phyloP scores from a whole-genome alignment of 768 basidiomycete genomes.

The Suillus subluteus region DNA sequence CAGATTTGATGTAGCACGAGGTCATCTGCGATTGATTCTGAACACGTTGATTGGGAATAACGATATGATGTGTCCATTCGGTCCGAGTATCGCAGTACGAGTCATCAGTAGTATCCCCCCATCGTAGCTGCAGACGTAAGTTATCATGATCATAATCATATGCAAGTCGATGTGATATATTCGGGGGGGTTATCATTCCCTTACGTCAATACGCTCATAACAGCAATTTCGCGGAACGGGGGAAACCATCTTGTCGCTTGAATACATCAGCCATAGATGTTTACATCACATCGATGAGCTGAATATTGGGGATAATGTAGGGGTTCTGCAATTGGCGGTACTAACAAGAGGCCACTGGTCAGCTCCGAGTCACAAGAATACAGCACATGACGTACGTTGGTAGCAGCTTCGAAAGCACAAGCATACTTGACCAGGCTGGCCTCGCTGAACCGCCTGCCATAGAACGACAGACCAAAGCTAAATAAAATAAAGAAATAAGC shows the following conservation, averaged over 20 bases:
- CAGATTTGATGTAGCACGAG: neutral
- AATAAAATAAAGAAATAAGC: neutral
- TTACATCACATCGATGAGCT: constrained; percentile 7
- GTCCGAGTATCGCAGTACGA: neutral
- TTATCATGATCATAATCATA: neutral
- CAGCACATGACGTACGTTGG: neutral
- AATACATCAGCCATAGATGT: neutral
- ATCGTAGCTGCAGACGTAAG: neutral
- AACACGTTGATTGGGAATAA: neutral
- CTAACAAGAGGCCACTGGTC: neutral
- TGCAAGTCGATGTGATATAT: neutral
- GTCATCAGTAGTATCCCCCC: neutral
- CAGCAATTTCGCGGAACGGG: neutral
- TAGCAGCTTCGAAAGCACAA: constrained; percentile 6
- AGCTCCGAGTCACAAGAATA: neutral
- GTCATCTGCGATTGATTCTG: neutral
- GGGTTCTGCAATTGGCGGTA: constrained; percentile 1
- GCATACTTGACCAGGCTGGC: constrained; percentile 7
- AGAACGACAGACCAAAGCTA: constrained; percentile 9
- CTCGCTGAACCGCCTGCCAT: constrained; percentile 7
- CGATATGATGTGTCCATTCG: neutral
- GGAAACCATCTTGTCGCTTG: neutral
- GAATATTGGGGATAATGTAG: constrained; percentile 5
- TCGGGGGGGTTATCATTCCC: neutral
- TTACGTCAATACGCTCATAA: neutral